Evolutionary conservation across 495 filamentous ascomycete genomes (phyloP), one percentile per base, ranked within the genome.

Genomic region (Penicillium daleae): DNA sequence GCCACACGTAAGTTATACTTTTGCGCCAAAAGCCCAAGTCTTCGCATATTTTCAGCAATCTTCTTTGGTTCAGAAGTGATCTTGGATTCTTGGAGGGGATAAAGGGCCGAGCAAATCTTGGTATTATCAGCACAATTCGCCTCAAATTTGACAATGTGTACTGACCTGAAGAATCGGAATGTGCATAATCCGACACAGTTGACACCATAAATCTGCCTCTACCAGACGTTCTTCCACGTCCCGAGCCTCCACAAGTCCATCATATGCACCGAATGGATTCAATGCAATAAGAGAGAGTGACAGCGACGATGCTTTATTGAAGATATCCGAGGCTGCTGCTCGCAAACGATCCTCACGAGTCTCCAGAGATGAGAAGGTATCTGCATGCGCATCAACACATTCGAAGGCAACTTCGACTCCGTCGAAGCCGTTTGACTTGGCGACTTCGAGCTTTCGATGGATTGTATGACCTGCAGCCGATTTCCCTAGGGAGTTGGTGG

Each of bases 341-440:
- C 60, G 55, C 13, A 66, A 50, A 4, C 56, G 55, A 6, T 59
- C 55, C 4, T 35, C 56, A 2, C 59, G 55, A n/a, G 59, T 33
- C 15, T 15, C 19, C 17, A 29, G 10, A 22, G 50, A 50, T 4
- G n/a, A 29, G 33, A 59, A 59, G 1, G 59, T 50, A 22, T 49
- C 35, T 15, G 64, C 59, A 33, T 66, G 48, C 15, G 59, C 59
- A 21, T 66, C 64, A 19, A 66, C 27, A 46, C 64, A 66, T 35
- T 66, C 64, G 50, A 66, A 59, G 13, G 64, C 64, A 12, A 66
- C 64, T 22, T 66, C 64, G 2, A 58, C 48, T 8, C 64, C 64
- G 24, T 66, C 59, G 19, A 66, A 66, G 0, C 59, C 59, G n/a
- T 66, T 56, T 15, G 60, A 49, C 49, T 62, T 66, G 21, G 64